Conservation (phyloP, 345 rosid species). For the Arabis alpina region DNA sequence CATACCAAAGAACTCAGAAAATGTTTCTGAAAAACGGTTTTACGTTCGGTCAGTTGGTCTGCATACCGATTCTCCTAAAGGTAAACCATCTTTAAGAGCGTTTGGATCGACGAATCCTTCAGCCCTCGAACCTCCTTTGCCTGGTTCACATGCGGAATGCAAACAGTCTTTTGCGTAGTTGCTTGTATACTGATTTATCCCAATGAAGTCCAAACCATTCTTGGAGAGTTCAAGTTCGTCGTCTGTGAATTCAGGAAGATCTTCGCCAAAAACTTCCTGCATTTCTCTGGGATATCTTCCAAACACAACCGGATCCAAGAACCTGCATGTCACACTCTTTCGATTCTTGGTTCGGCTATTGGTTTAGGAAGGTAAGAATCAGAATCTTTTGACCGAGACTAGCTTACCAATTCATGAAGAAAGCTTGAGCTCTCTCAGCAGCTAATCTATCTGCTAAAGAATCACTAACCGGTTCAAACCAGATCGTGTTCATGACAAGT, state of each 20-base stretch:
- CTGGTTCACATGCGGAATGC: slow-evolving; percentile 54
- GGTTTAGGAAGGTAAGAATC: background rate
- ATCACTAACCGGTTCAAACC: slow-evolving; percentile 66
- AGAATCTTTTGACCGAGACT: background rate
- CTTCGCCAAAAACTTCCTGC: slow-evolving; percentile 51
- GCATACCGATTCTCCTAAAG: slow-evolving; percentile 59
- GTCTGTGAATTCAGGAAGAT: slow-evolving; percentile 55
- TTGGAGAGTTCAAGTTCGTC: slow-evolving; percentile 47
- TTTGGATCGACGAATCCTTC: slow-evolving; percentile 62
- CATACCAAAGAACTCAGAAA: background rate
- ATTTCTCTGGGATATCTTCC: slow-evolving; percentile 68
- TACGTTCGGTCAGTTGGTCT: slow-evolving; percentile 7
- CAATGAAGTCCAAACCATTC: slow-evolving; percentile 62
- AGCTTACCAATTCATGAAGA: slow-evolving; percentile 64
- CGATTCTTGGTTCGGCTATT: background rate
- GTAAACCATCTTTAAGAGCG: slow-evolving; percentile 48
- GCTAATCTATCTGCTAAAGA: slow-evolving; percentile 58
- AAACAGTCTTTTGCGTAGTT: slow-evolving; percentile 64
- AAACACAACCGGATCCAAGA: slow-evolving; percentile 62
- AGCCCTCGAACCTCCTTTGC: slow-evolving; percentile 53
- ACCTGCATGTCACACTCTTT: slow-evolving; percentile 47
- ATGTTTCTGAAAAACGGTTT: background rate
- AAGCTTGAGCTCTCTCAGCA: slow-evolving; percentile 63
- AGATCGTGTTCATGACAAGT: slow-evolving; percentile 56
- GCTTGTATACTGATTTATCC: slow-evolving; percentile 69